Conservation (phyloP, 352 stramenopile species). For the Vaucheria bursata region DNA sequence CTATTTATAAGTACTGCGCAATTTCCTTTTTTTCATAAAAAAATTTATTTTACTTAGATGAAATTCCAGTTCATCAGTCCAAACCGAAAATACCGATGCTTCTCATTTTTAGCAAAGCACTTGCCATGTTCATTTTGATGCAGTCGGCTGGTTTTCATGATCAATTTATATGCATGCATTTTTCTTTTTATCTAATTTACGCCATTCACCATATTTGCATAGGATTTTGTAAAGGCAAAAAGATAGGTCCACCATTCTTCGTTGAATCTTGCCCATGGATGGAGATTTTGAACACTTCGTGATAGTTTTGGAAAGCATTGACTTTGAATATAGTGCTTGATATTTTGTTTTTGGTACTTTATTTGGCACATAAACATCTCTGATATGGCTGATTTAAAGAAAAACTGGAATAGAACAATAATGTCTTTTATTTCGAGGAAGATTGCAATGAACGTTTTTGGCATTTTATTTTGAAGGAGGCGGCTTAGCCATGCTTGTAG, state of each 20-base stretch:
- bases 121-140: no score
- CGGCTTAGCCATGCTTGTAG: constrained; percentile 26
- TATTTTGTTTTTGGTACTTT: neutral
- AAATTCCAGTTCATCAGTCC: neutral
- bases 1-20: neutral
- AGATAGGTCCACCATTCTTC: no score
- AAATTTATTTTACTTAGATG: neutral
- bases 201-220: no score
- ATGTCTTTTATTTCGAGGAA: neutral
- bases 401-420: neutral
- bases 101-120: neutral
- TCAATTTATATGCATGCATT: no score
- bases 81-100: neutral
- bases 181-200: no score
- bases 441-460: neutral
- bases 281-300: neutral
- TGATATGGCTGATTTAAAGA: neutral
- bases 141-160: no score
- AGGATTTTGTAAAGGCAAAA: no score
- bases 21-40: neutral
- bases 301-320: neutral
- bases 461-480: constrained; percentile 13
- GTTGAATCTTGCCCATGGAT: no score
- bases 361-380: neutral
- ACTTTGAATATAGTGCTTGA: neutral